phyloP scores from a whole-genome alignment of 176 grass and related monocot genomes.

The Musa itinerans region DNA sequence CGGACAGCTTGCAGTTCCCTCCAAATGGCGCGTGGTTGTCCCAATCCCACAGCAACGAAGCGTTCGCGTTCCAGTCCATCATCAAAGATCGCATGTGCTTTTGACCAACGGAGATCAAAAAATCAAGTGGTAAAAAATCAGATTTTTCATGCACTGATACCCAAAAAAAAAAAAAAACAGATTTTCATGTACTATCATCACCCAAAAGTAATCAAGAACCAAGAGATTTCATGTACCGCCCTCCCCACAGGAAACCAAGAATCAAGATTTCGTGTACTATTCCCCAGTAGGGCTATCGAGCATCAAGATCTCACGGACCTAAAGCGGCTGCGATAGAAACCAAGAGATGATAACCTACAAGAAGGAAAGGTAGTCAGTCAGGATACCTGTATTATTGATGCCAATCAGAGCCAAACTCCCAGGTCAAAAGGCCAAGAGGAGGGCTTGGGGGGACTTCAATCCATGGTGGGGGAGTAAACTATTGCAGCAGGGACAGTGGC shows the following conservation, averaged over 20 bases:
- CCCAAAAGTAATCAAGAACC: neutral
- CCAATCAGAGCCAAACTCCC: neutral
- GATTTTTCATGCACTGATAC: neutral
- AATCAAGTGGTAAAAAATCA: neutral
- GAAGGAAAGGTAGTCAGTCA: neutral
- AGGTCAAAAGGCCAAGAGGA: neutral
- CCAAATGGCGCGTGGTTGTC: slow-evolving; percentile 24
- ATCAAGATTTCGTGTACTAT: neutral
- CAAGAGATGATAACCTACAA: neutral
- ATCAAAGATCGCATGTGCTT: neutral
- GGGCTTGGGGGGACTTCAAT: neutral
- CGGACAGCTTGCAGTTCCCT: neutral
- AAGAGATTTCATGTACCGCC: neutral
- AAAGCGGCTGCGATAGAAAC: neutral
- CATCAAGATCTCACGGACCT: neutral
- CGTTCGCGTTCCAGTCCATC: slow-evolving; percentile 59
- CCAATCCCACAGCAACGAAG: slow-evolving; percentile 77
- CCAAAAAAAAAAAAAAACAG: too few species aligned
- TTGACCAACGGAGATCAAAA: neutral
- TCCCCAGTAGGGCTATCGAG: neutral
- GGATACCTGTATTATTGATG: neutral
- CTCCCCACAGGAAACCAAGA: neutral
- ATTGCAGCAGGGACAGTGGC: neutral
- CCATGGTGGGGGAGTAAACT: neutral
- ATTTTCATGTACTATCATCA: neutral